These are phyloP conservation scores for Hymenoscyphus salicellus DNA, from an alignment of 2,329 filamentous ascomycete species.

Conservation along the genomic window DNA sequence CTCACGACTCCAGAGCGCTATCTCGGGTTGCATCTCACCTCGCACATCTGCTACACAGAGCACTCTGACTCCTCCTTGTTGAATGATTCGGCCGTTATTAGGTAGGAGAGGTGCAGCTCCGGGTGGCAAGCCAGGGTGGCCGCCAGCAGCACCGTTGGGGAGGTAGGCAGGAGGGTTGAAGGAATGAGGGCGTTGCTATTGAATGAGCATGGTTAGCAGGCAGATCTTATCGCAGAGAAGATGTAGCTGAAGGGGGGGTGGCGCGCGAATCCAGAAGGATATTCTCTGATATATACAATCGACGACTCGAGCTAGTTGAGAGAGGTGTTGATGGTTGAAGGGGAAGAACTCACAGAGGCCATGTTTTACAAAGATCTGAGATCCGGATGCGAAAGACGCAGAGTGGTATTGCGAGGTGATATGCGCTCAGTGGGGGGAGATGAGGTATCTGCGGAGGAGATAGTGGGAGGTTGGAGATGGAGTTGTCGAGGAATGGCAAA, in stretches of 20 bases:
- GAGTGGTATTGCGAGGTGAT: conserved; percentile 16
- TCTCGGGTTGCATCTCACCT: conserved; percentile 47
- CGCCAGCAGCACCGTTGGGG: conserved; percentile 57
- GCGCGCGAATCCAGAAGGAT: not conserved
- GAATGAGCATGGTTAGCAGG: conserved; percentile 26
- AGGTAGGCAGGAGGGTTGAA: conserved; percentile 47
- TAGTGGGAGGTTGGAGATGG: conserved; percentile 12
- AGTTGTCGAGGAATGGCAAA: conserved; percentile 13
- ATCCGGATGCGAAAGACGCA: conserved; percentile 13
- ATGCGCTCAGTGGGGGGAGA: conserved; percentile 23
- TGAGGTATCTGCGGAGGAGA: conserved; percentile 5
- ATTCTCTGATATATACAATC: conserved; percentile 2
- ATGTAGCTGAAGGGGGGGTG: not conserved
- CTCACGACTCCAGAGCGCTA: conserved; percentile 3
- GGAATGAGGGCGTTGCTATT: conserved; percentile 36
- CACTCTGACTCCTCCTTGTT: conserved; percentile 63
- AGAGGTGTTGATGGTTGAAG: conserved; percentile 9
- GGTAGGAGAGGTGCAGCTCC: conserved; percentile 64
- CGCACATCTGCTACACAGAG: conserved; percentile 71
- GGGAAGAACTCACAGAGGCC: conserved; percentile 32
- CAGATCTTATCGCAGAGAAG: conserved; percentile 3
- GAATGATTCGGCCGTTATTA: conserved; percentile 64
- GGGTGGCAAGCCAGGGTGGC: conserved; percentile 48
- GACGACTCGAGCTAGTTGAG: not conserved
- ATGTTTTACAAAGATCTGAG: conserved; percentile 24